Base-by-base conservation (phyloP, 768 basidiomycete genomes). In the Mycena vulgaris region DNA sequence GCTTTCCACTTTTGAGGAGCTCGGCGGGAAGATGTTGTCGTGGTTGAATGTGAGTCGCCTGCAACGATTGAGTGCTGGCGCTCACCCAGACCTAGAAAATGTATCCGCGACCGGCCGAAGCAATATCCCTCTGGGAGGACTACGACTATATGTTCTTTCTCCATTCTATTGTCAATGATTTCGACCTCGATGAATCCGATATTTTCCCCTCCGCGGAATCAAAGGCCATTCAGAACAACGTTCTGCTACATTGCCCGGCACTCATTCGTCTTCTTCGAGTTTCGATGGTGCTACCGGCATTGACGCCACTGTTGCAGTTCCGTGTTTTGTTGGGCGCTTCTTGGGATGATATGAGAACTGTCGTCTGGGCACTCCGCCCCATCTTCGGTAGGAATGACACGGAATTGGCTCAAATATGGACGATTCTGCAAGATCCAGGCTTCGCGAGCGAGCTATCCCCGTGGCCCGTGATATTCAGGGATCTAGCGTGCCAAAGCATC, bases 81-180 rank as follows among this genome's bases (percentile, higher is more conserved):
- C 25, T 59, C 11, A 52, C 23, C 8, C 14, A 13, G n/a, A 11
- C 17, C 0, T 23, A 63, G 68, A 65, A 61, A 69, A 69, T 65
- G 25, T 5, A 55, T 57, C 68, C 62, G 7, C 70, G 61, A 9
- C 60, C 61, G 17, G 30, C 21, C 1, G 61, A 67, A 27, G 61
- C 27, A 11, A 63, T 71, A 7, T 8, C 21, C 0, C 47, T 61
- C 27, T 73, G 71, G 71, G 71, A 73, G 40, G 71, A 73, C 30
- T 69, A 73, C 55, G 59, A 39, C 5, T 73, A 73, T 30, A 69
- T 73, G 71, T 40, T 64, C 4, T 66, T 69, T 25, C 57, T 73
- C 64, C 68, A 73, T 31, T 53, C 61, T 23, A 61, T 31, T 9
- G 60, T 59, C n/a, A 69, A 40, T 45, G 68, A 73, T 39, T 69